phyloP scores from a whole-genome alignment of 345 rosid species.

The Nasturtium officinale region DNA sequence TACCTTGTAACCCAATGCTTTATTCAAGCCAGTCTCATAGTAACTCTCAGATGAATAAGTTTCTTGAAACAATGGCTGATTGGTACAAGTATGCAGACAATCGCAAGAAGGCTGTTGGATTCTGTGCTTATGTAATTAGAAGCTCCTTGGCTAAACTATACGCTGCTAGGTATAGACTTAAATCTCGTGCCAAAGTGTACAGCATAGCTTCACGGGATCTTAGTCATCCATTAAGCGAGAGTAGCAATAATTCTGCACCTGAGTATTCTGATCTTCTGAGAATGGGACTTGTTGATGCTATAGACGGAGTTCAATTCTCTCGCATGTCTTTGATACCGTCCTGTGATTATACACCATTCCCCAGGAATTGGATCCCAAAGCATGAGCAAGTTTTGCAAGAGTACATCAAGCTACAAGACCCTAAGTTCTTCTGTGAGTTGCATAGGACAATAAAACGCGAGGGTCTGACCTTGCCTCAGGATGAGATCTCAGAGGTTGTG shows the following conservation, averaged over 20 bases:
- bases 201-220: constrained; percentile 82
- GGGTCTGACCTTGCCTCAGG: constrained; percentile 81
- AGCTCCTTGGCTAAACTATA: constrained; percentile 94
- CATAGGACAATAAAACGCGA: constrained; percentile 62
- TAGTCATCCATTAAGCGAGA: constrained; percentile 80
- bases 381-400: constrained; percentile 81
- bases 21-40: constrained; percentile 96
- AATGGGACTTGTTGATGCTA: constrained; percentile 94
- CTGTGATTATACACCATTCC: constrained; percentile 92
- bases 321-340: constrained; percentile 90
- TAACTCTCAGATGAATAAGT: constrained; percentile 95
- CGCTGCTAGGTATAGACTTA: constrained; percentile 93
- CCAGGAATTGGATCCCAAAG: constrained; percentile 82
- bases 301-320: constrained; percentile 92
- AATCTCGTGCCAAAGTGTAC: constrained; percentile 96
- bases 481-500: constrained; percentile 76
- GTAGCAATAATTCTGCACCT: constrained; percentile 79
- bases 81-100: constrained; percentile 96
- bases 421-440: constrained; percentile 76
- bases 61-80: constrained; percentile 97
- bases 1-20: constrained; percentile 94
- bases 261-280: constrained; percentile 95
- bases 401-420: constrained; percentile 79
- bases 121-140: constrained; percentile 93
- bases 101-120: constrained; percentile 86